Conservation (phyloP, 148 eudicot genomes). For the Dysphania ambrosioides region DNA sequence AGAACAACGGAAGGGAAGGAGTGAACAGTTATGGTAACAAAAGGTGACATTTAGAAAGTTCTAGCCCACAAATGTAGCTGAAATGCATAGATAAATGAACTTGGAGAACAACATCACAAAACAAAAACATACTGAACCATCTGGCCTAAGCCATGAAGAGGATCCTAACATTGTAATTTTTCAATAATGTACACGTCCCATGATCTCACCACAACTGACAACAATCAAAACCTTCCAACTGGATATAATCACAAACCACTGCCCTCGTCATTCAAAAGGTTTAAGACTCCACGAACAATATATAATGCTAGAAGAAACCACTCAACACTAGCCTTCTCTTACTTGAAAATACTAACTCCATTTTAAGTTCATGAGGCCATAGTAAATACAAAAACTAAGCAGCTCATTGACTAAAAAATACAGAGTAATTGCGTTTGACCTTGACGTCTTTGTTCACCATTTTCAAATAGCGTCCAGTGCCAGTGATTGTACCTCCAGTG, state of each 20-base stretch:
- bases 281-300: background rate
- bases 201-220: background rate
- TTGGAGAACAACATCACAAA: background rate
- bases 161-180: no score
- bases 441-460: slow-evolving; percentile 59
- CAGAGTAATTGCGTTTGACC: no score
- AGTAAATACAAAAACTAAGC: background rate
- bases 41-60: background rate
- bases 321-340: background rate
- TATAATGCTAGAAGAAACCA: background rate
- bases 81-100: background rate
- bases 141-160: background rate
- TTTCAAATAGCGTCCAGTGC: slow-evolving; percentile 59
- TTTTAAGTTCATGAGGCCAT: background rate
- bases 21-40: background rate
- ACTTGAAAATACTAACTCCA: background rate
- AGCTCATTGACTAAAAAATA: no score
- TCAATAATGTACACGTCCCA: background rate
- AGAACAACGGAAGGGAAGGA: background rate
- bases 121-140: no score
- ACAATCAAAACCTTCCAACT: background rate
- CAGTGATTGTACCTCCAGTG: slow-evolving; percentile 76
- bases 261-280: background rate
- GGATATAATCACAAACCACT: background rate
- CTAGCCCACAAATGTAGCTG: background rate